Evolutionary conservation across 2,329 filamentous ascomycete genomes (phyloP).

Genomic region (Fusarium brachygibbosum): DNA sequence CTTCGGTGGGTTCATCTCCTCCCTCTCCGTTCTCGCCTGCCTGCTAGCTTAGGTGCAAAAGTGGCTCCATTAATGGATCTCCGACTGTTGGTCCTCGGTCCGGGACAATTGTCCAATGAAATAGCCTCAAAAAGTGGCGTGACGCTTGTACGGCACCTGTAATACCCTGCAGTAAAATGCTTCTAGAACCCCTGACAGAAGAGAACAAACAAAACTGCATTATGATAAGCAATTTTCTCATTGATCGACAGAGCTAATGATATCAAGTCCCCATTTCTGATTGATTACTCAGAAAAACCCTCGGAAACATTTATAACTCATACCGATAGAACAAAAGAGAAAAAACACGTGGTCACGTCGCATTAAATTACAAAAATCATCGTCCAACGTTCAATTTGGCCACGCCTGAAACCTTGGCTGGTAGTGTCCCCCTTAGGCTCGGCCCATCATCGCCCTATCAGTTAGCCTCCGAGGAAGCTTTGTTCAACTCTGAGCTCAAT

Average conservation of each 20-base stretch:
- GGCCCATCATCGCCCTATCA: background rate
- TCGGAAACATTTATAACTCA: background rate
- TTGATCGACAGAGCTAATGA: constrained; percentile 2
- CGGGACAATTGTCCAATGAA: background rate
- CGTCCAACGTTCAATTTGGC: background rate
- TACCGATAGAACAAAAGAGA: background rate
- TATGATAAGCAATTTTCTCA: background rate
- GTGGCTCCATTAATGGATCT: background rate
- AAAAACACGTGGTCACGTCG: background rate
- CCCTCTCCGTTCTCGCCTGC: background rate
- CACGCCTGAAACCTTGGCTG: background rate
- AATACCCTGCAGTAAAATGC: background rate
- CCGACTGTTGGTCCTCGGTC: background rate
- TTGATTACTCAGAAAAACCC: background rate
- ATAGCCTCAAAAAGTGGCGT: background rate
- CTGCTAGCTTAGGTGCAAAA: background rate
- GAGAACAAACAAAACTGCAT: background rate
- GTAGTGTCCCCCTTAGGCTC: background rate
- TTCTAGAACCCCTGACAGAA: constrained; percentile 2
- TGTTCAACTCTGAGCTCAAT: background rate
- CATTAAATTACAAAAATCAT: background rate
- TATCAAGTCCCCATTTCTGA: background rate
- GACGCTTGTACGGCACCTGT: background rate
- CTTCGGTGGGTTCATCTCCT: background rate
- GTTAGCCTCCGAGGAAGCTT: background rate